Evolutionary conservation across 2,329 filamentous ascomycete species (phyloP), one percentile per base, ranked within the genome.

Genomic region (Tolypocladium ovalisporum): DNA sequence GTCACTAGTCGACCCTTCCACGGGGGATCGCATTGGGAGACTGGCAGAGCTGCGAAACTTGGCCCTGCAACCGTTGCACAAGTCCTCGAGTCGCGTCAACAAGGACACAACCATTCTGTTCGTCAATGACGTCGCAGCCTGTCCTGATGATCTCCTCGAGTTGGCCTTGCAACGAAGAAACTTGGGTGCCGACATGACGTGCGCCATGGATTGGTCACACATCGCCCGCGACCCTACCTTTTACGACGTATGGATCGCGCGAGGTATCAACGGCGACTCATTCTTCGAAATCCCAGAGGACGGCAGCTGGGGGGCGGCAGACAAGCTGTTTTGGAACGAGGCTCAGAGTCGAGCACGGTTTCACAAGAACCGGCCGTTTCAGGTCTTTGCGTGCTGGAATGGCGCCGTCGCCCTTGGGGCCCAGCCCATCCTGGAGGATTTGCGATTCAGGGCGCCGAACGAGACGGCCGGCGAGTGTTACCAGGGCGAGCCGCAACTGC

Each of bases 331-430:
- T 62, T 79, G 76, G 73, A 78, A 79, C 61, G 72, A 80, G 2
- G 13, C 17, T 29, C 63, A 66, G 0, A 66, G 75, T 2, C 68
- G 62, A 10, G 52, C 57, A 2, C 67, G 74, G 3, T 75, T 74
- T 55, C 49, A 60, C 0, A 59, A 60, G 0, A 65, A 70, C 29
- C 65, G 68, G 19, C 80, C 82, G 0, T 79, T 84, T 58, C 83
- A 84, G 64, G 82, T 84, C 0, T 85, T 82, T 58, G 66, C 80
- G 1, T 85, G 83, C 65, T 85, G 82, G 82, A 84, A 84, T 58
- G 83, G 82, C 3, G 79, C 77, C 0, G 73, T 73, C 0, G 75
- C 73, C 0, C 76, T 84, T 53, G 70, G 69, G 0, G 80, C 79
- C 0, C 67, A 68, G 40, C 78, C 80, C 0, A 64, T 84, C 15